Evolutionary conservation across 495 filamentous ascomycete species (phyloP).

Genomic region (Haplographium delicatum): DNA sequence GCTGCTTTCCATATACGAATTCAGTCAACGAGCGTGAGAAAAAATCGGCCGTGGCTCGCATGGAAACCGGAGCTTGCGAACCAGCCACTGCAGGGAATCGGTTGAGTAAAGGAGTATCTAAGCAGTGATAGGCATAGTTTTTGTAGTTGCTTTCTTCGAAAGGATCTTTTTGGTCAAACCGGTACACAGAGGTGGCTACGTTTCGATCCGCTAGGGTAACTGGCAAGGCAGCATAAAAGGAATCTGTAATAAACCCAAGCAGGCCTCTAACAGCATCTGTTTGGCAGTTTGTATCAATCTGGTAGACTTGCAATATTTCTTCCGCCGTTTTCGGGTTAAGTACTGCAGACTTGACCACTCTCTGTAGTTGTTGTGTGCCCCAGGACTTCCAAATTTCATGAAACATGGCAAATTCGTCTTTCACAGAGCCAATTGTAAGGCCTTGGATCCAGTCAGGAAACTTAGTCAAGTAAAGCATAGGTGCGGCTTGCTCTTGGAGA

Average conservation of each 20-base stretch:
- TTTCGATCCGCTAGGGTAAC: neutral
- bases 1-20: neutral
- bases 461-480: neutral
- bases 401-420: conserved; percentile 1
- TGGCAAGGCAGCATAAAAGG: neutral
- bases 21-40: neutral
- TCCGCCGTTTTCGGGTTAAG: neutral
- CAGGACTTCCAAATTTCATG: neutral
- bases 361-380: neutral
- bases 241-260: neutral
- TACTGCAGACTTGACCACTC: neutral
- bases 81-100: conserved; percentile 2
- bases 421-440: neutral
- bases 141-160: neutral
- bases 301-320: neutral
- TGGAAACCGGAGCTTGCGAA: neutral
- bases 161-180: conserved; percentile 2
- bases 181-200: neutral
- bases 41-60: neutral
- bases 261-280: neutral
- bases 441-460: neutral
- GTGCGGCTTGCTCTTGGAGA: neutral
- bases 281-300: neutral
- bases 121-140: conserved; percentile 3
- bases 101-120: neutral